Evolutionary conservation across 2,329 filamentous ascomycete species (phyloP).

Genomic region (Myriosclerotinia duriaeana): DNA sequence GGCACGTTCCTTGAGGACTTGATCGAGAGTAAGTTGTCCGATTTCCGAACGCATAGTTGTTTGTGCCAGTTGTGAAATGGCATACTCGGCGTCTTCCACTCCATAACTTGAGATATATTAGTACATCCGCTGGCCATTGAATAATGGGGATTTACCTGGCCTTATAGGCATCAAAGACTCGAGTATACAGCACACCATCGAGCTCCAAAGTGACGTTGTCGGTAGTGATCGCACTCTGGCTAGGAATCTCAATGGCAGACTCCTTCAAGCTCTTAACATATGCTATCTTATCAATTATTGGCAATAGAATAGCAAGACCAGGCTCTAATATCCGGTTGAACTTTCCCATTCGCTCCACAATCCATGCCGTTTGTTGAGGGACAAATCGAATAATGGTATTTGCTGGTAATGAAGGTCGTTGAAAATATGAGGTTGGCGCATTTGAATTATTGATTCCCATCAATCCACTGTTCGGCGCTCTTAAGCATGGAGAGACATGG

Average conservation of each 20-base stretch:
- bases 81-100: constrained; percentile 97
- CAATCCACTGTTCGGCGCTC: constrained; percentile 36
- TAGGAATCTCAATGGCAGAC: constrained; percentile 92
- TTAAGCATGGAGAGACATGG: constrained; percentile 31
- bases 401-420: constrained; percentile 71
- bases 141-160: constrained; percentile 64
- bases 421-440: constrained; percentile 75
- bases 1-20: constrained; percentile 95
- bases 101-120: constrained; percentile 66
- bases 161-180: constrained; percentile 97
- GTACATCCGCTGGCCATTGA: constrained; percentile 1
- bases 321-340: constrained; percentile 92
- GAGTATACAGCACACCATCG: constrained; percentile 91
- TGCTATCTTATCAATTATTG: constrained; percentile 90
- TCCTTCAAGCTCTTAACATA: constrained; percentile 99
- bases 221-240: constrained; percentile 95
- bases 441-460: constrained; percentile 41
- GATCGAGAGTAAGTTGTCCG: constrained; percentile 91
- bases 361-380: constrained; percentile 99
- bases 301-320: constrained; percentile 82
- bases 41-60: constrained; percentile 99
- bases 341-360: constrained; percentile 98
- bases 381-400: constrained; percentile 97
- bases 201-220: constrained; percentile 97
- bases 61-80: constrained; percentile 95